Conservation (phyloP, 257 asterid species). For the Nicotiana sylvestris region DNA sequence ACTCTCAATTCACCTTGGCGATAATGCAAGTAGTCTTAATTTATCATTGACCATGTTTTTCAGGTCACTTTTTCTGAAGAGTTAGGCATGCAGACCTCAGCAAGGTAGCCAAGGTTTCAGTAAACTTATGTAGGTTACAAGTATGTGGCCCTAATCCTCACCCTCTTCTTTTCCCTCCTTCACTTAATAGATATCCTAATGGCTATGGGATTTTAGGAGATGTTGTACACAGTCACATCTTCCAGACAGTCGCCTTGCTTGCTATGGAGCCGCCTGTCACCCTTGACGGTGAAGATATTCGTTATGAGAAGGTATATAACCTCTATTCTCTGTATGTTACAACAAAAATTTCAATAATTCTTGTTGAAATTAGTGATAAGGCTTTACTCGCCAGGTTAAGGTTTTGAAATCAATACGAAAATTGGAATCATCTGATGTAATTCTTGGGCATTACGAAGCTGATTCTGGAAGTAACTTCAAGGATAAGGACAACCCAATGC, state of each 20-base stretch:
- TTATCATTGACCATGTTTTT: not conserved
- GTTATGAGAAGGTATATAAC: constrained; percentile 38
- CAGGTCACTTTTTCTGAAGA: constrained; percentile 48
- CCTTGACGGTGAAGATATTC: constrained; percentile 50
- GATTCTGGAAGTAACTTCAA: constrained; percentile 17
- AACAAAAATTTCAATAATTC: not conserved
- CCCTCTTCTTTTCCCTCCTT: constrained; percentile 2
- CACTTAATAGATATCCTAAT: constrained; percentile 26
- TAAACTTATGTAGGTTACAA: not conserved
- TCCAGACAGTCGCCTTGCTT: constrained; percentile 54
- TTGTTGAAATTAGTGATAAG: constrained; percentile 6
- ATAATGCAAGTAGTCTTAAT: not conserved
- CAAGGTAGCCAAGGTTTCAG: constrained; percentile 27
- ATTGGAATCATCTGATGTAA: constrained; percentile 38
- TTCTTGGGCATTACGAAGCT: constrained; percentile 29
- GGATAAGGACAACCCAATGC: constrained; percentile 14
- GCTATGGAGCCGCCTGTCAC: constrained; percentile 54
- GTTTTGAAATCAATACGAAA: constrained; percentile 44
- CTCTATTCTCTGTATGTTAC: not conserved
- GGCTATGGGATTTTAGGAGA: constrained; percentile 45
- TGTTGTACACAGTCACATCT: constrained; percentile 52
- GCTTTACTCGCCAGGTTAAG: constrained; percentile 33
- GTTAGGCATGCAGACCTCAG: constrained; percentile 16
- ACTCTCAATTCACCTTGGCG: not conserved
- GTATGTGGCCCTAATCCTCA: not conserved